Evolutionary conservation across 1,139 yeast genomes (phyloP), one percentile per base, ranked within the genome.

Genomic region (Zygotorulaspora mrakii): DNA sequence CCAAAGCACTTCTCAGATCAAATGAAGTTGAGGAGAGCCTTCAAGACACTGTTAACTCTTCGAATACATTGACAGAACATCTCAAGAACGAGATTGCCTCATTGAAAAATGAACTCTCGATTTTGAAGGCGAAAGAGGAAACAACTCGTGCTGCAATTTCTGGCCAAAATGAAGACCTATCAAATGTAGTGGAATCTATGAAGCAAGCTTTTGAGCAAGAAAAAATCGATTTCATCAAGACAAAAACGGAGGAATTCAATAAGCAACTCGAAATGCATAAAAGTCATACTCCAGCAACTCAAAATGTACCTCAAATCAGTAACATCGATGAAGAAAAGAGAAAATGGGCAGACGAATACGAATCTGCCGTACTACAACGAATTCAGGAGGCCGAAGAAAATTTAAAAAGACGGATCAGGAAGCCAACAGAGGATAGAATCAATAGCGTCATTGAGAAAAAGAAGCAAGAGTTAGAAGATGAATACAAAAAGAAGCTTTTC

Each of bases 381-480:
- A 50, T 59, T 12, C 52, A 54, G 16, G 55, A 49, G 17, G 66
- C 65, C 5, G 47, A 59, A 14, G 67, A 64, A 28, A 48, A 50
- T 9, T 41, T 57, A 32, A 64, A 64, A 43, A 53, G 37, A 17
- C 55, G 58, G 17, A 53, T 65, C 12, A 40, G 58, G 30, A 38
- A 53, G 26, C 62, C 62, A 9, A 47, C 58, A 11, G 62, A 60
- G 36, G 59, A 57, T 22, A 59, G 53, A 37, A 50, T 57, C 26
- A 52, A 55, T 31, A 45, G 52, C 33, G 46, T 57, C 25, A 43
- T 55, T 27, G 55, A 54, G 31, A 49, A 50, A 35, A 47, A 53
- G 37, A 53, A 36, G 37, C 30, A 31, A 2, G 59, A 52, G 24
- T 39, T 57, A 5, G 60, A 58, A 29, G 45, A 45, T 13, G 53